Evolutionary conservation across 140 eudicot species (phyloP), one percentile per base, ranked within the genome.

Genomic region (Erigeron philadelphicus): DNA sequence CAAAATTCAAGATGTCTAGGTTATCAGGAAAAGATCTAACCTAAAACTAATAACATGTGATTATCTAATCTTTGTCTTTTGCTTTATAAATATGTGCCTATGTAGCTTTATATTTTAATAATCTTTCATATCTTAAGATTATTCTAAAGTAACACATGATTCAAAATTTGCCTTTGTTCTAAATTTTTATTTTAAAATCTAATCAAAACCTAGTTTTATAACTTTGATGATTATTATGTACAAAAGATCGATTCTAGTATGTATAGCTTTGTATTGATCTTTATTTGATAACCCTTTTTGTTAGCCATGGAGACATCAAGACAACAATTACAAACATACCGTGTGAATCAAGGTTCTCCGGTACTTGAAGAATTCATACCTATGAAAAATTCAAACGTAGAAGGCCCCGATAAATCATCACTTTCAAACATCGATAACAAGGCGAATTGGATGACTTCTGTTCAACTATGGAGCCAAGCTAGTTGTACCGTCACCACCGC

Each of bases 281-380:
- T 47, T 35, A 17, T 21, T 67, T 44, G 57, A 52, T 35, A n/a
- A 6, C 40, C 43, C 9, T 53, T 23, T 69, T 70, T 64, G 66
- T 38, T 81, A 93, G 99, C 99, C 47, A 85, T 89, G 95, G 99
- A 93, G 77, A 82, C 89, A 41, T 93, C 88, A 53, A 89, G 97
- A 79, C 95, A 89, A 76, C 95, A 87, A 68, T 77, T 93, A 48
- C 90, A 87, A 55, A 78, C 86, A 3, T 83, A 76, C 72, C 84
- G 85, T 52, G 80, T 75, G 1, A 73, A 78, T 75, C 85, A 82
- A 71, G 86, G 78, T 46, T 63, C 85, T 3, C 98, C 95, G 0
- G 74, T 87, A 50, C 87, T 93, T 6, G 99, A 93, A 80, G 90
- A 93, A 70, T 93, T 89, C 82, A 89, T 93, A 61, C 99, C 99